Evolutionary conservation across 257 asterid species (phyloP).

Genomic region (Capsicum baccatum): DNA sequence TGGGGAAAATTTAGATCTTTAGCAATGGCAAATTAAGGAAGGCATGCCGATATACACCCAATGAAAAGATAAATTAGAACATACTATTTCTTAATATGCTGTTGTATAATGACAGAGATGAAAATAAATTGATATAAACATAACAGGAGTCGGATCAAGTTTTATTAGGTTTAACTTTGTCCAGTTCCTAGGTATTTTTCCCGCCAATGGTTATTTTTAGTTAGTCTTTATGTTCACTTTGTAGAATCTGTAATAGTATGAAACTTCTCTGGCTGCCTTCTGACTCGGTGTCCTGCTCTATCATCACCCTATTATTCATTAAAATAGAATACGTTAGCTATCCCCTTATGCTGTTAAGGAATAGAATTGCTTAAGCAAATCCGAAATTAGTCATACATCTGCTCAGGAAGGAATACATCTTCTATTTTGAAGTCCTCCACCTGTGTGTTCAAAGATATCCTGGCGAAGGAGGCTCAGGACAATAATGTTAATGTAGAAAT

Average conservation of each 20-base stretch:
- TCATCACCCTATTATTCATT: too few species aligned
- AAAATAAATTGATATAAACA: not conserved
- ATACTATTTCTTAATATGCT: not conserved
- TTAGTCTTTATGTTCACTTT: not conserved
- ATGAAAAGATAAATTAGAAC: not conserved
- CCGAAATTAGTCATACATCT: not conserved
- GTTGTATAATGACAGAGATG: not conserved
- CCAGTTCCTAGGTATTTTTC: not conserved
- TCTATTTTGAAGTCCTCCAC: not conserved
- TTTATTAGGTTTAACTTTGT: not conserved
- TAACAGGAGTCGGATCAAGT: not conserved
- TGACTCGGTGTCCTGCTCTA: too few species aligned
- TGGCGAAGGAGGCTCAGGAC: not conserved
- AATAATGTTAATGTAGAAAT: not conserved
- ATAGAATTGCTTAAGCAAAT: too few species aligned
- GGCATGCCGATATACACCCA: not conserved
- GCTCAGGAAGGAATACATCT: not conserved
- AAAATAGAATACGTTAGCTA: too few species aligned
- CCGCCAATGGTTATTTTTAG: not conserved
- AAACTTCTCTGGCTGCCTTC: too few species aligned
- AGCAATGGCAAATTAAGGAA: not conserved
- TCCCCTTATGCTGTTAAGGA: too few species aligned
- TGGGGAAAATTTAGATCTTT: not conserved
- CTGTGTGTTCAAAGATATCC: not conserved
- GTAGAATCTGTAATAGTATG: too few species aligned